A percentile compares a stretch with the other conserved stretches of the same genome.
Conservation (phyloP, 208 protist genomes). For the Acanthamoeba sp. region DNA sequence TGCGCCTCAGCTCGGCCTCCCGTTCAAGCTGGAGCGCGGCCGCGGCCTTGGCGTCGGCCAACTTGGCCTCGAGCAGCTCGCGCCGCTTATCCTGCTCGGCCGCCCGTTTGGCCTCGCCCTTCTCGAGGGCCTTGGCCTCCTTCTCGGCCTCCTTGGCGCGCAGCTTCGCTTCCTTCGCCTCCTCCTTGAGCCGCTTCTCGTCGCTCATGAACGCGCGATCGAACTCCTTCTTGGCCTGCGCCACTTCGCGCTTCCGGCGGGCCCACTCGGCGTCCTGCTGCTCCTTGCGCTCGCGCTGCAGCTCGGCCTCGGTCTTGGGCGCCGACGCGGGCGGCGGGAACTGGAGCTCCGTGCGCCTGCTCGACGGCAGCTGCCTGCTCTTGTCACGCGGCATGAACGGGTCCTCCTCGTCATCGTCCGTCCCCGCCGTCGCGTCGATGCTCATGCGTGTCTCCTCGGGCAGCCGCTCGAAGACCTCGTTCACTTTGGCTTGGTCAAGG, state of each 20-base stretch:
- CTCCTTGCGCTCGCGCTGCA: conserved; percentile 61
- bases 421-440: not conserved
- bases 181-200: conserved; percentile 51
- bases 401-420: not conserved
- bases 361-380: conserved; percentile 69
- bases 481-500: not conserved
- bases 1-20: conserved; percentile 44
- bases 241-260: conserved; percentile 41
- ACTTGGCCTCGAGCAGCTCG: conserved; percentile 40
- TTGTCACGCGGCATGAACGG: conserved; percentile 70
- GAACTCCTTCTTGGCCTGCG: conserved; percentile 46
- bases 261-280: conserved; percentile 46
- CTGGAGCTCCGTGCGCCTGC: conserved; percentile 4
- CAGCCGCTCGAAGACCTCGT: conserved; percentile 62
- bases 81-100: conserved; percentile 26
- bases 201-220: conserved; percentile 69
- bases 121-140: not conserved
- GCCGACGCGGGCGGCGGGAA: conserved; percentile 66
- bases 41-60: conserved; percentile 50
- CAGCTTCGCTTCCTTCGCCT: conserved; percentile 60
- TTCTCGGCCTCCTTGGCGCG: conserved; percentile 68
- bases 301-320: conserved; percentile 74
- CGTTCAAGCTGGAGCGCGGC: conserved; percentile 26
- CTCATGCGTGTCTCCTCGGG: conserved; percentile 64
- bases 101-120: not conserved